Percentiles rank a stretch among this genome's conserved stretches.
Evolutionary conservation across 176 grass and related monocot species (phyloP).

Genomic region (Rhynchospora breviuscula): DNA sequence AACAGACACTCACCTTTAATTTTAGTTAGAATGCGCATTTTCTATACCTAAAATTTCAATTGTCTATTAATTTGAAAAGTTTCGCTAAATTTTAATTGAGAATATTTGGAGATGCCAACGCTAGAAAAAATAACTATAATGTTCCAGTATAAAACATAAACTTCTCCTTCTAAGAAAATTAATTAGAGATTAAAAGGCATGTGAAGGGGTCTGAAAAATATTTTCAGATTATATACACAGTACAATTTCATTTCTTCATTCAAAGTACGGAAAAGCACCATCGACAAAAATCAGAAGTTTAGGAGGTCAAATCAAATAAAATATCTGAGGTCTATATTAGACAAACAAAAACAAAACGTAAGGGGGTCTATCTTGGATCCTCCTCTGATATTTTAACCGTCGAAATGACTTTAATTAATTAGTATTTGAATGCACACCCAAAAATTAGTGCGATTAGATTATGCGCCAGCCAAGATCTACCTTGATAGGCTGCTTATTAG

Average conservation of each 20-base stretch:
- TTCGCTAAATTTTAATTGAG: too few relatives aligned
- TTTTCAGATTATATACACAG: too few relatives aligned
- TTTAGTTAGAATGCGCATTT: too few relatives aligned
- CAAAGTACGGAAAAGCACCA: not conserved
- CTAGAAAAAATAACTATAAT: too few relatives aligned
- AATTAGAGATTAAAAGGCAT: not conserved
- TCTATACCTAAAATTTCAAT: too few relatives aligned
- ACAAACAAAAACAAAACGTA: not conserved
- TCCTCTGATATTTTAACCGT: not conserved
- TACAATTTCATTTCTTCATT: not conserved
- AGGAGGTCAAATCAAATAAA: conserved; percentile 16
- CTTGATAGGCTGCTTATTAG: not conserved
- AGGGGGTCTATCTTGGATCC: not conserved
- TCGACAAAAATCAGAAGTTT: conserved; percentile 12
- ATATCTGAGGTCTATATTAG: not conserved
- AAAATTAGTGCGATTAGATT: not conserved
- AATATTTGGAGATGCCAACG: too few relatives aligned
- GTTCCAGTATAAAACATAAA: not conserved
- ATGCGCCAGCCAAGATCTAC: conserved; percentile 5
- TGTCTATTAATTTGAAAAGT: too few relatives aligned
- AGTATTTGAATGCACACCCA: not conserved
- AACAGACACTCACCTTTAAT: too few relatives aligned
- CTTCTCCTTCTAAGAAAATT: not conserved
- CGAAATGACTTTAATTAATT: conserved; percentile 6
- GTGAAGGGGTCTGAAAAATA: too few relatives aligned